Evolutionary conservation across 371 early-diverging fungal genomes (phyloP).

Genomic region (Lichtheimia ornata): DNA sequence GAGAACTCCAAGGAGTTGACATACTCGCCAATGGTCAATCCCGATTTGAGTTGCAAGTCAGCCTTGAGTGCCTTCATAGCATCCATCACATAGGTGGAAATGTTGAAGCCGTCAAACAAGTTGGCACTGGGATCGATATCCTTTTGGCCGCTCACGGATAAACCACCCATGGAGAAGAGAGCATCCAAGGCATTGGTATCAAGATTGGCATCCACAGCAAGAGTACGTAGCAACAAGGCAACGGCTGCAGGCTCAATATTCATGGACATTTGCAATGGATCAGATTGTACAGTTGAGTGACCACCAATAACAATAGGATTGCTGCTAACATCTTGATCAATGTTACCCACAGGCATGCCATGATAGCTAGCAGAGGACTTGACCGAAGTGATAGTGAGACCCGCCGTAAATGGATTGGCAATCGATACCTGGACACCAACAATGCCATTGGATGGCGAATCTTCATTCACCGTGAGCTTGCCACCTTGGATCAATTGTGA

Average conservation of each 20-base stretch:
- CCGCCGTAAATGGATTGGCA: constrained; percentile 57
- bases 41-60: constrained; percentile 49
- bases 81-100: constrained; percentile 44
- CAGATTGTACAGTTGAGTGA: constrained; percentile 32
- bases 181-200: constrained; percentile 50
- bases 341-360: constrained; percentile 53
- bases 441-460: constrained; percentile 41
- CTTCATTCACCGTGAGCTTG: constrained; percentile 39
- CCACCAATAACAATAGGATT: constrained; percentile 38
- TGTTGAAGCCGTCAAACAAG: constrained; percentile 47
- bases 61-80: constrained; percentile 53
- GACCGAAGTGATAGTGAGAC: constrained; percentile 48
- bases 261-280: constrained; percentile 34
- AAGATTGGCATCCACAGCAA: constrained; percentile 45
- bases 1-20: constrained; percentile 41
- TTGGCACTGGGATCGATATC: constrained; percentile 32
- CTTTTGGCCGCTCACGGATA: constrained; percentile 35
- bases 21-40: constrained; percentile 55
- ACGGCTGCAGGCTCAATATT: constrained; percentile 43
- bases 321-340: constrained; percentile 42
- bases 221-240: constrained; percentile 43
- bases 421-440: constrained; percentile 49
- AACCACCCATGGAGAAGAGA: constrained; percentile 44
- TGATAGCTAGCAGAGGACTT: constrained; percentile 43
- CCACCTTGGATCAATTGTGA: constrained; percentile 45